A percentile compares a stretch with the other conserved stretches of the same genome.
Conservation (phyloP, 805 yeast species). For the Priceomyces fermenticarens region DNA sequence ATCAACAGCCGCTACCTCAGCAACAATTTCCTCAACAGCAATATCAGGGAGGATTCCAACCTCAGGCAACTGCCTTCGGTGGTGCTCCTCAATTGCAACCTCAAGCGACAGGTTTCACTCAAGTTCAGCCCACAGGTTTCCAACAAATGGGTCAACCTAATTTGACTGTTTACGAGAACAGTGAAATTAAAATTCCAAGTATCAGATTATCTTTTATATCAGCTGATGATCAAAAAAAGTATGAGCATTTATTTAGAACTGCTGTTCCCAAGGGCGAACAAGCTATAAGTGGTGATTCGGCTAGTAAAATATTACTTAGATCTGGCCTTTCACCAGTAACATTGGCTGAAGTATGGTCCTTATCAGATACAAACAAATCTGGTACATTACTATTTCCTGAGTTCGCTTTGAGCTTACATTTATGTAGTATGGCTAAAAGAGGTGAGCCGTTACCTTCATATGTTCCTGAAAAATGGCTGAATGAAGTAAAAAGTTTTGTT, state of each 20-base stretch:
- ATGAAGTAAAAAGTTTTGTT: conserved; percentile 85
- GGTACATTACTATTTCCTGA: conserved; percentile 90
- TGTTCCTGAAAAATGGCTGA: conserved; percentile 68
- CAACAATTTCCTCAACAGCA: conserved; percentile 17
- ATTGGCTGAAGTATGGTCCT: conserved; percentile 84
- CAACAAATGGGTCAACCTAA: conserved; percentile 33
- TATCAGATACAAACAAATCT: conserved; percentile 84
- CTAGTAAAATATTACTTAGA: conserved; percentile 74
- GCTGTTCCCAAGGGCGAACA: conserved; percentile 72
- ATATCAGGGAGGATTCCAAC: conserved; percentile 10
- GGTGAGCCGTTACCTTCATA: conserved; percentile 76
- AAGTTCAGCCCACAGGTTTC: conserved; percentile 48
- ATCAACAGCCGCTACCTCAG: conserved; percentile 16
- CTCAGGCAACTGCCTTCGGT: conserved; percentile 17
- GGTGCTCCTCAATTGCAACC: conserved; percentile 21
- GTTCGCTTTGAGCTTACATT: conserved; percentile 86
- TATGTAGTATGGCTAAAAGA: conserved; percentile 72
- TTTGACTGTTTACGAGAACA: conserved; percentile 44
- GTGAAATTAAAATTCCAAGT: conserved; percentile 61
- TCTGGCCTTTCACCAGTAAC: conserved; percentile 74
- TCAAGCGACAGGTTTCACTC: conserved; percentile 36
- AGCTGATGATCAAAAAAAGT: conserved; percentile 80
- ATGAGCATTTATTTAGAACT: conserved; percentile 78
- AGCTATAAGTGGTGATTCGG: conserved; percentile 67
- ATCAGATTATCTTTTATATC: conserved; percentile 83